Evolutionary conservation across 371 early-diverging fungal genomes (phyloP).

Genomic region (Rhizopus microsporus): DNA sequence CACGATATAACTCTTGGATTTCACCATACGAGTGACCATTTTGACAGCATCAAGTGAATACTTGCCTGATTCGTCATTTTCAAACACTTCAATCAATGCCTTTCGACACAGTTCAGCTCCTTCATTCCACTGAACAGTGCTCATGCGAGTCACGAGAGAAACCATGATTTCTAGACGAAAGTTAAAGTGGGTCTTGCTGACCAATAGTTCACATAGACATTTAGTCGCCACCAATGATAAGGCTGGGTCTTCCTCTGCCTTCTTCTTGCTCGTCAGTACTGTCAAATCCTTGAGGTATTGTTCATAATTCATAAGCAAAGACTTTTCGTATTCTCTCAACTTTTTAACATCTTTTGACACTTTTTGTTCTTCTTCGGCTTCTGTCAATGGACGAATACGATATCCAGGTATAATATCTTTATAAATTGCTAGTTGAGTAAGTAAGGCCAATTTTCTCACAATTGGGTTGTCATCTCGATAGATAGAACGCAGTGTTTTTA

Average conservation of each 20-base stretch:
- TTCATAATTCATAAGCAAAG: conserved; percentile 80
- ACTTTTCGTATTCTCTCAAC: conserved; percentile 84
- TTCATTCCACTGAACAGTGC: conserved; percentile 53
- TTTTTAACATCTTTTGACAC: conserved; percentile 90
- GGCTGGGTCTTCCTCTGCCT: conserved; percentile 45
- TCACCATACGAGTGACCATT: conserved; percentile 82
- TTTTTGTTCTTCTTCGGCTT: conserved; percentile 69
- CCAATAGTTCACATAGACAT: conserved; percentile 78
- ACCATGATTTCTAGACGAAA: conserved; percentile 87
- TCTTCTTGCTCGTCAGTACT: conserved; percentile 28
- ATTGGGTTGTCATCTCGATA: conserved; percentile 55
- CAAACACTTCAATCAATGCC: conserved; percentile 74
- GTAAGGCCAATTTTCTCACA: conserved; percentile 72
- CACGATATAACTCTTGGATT: conserved; percentile 76
- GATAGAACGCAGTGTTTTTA: conserved; percentile 66
- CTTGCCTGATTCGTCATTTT: conserved; percentile 84
- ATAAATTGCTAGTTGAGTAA: conserved; percentile 89
- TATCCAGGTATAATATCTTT: conserved; percentile 95
- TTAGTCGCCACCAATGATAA: conserved; percentile 62
- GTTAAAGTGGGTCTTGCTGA: conserved; percentile 88
- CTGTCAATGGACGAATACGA: conserved; percentile 86
- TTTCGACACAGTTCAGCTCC: conserved; percentile 74
- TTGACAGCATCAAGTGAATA: conserved; percentile 83
- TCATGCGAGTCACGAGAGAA: conserved; percentile 74
- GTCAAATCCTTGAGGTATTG: conserved; percentile 74